These are phyloP conservation scores for Rubroshorea leprosula DNA, from an alignment of 345 rosid genomes.

Conservation along the genomic window DNA sequence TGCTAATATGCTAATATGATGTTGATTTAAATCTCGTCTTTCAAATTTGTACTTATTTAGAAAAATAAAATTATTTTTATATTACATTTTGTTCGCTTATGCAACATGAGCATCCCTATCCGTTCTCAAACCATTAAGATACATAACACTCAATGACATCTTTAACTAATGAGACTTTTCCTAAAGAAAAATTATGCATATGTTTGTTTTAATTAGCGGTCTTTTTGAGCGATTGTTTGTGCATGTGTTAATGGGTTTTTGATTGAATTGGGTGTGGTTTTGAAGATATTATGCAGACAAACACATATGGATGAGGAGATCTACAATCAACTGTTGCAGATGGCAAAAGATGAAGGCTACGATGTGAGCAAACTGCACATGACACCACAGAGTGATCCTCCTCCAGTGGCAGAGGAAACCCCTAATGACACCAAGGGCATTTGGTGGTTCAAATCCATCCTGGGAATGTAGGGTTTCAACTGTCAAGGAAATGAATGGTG, in stretches of 20 bases:
- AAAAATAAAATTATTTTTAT: too few species aligned
- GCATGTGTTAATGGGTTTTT: not conserved
- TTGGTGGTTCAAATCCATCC: slow-evolving; percentile 86
- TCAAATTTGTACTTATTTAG: too few species aligned
- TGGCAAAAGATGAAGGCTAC: slow-evolving; percentile 56
- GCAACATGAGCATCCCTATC: too few species aligned
- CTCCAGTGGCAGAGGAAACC: slow-evolving; percentile 45
- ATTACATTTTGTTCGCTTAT: too few species aligned
- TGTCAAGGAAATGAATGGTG: not conserved
- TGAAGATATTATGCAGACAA: slow-evolving; percentile 68
- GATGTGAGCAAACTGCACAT: slow-evolving; percentile 70
- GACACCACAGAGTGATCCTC: slow-evolving; percentile 62
- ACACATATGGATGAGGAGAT: slow-evolving; percentile 51
- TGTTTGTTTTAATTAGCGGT: too few species aligned
- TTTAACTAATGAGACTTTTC: too few species aligned
- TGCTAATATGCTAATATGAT: too few species aligned
- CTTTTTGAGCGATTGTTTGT: not conserved
- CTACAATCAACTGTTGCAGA: slow-evolving; percentile 52
- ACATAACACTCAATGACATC: too few species aligned
- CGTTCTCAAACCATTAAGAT: too few species aligned
- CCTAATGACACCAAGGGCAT: slow-evolving; percentile 65
- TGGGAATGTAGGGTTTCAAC: slow-evolving; percentile 42
- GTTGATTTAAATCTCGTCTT: too few species aligned
- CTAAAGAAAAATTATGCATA: too few species aligned
- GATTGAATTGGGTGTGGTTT: not conserved